phyloP scores from a whole-genome alignment of 2,329 filamentous ascomycete species.

The Colletotrichum costaricense region DNA sequence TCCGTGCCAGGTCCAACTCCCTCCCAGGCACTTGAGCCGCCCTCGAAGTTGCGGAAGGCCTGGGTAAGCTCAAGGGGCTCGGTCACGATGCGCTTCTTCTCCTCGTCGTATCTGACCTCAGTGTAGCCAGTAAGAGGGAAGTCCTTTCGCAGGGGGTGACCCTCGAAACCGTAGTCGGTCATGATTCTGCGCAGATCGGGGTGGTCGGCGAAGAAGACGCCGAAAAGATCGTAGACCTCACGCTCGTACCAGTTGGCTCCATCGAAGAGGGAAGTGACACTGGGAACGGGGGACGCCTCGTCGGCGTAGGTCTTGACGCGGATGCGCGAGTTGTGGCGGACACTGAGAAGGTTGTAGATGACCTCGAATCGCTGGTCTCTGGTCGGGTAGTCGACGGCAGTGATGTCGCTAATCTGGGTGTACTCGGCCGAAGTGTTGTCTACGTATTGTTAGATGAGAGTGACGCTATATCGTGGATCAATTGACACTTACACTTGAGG shows the following conservation, averaged over 20 bases:
- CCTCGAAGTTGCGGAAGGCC: conserved; percentile 98
- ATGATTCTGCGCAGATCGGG: conserved; percentile 97
- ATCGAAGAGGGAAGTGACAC: conserved; percentile 86
- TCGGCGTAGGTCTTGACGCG: conserved; percentile 99
- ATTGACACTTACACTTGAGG: conserved; percentile 74
- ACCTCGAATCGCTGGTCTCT: conserved; percentile 96
- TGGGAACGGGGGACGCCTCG: conserved; percentile 92
- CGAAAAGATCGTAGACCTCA: conserved; percentile 97
- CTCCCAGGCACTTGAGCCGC: conserved; percentile 79
- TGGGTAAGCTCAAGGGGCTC: conserved; percentile 98
- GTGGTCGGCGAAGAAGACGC: conserved; percentile 95
- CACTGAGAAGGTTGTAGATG: conserved; percentile 96
- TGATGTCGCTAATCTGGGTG: conserved; percentile 93
- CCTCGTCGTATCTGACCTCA: conserved; percentile 97
- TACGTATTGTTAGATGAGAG: conserved; percentile 42
- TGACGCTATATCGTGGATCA: not conserved
- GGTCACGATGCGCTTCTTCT: conserved; percentile 99
- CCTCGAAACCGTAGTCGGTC: conserved; percentile 99
- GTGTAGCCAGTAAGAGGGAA: conserved; percentile 99
- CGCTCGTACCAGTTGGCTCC: conserved; percentile 99
- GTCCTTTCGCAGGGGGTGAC: conserved; percentile 96
- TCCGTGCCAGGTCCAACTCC: conserved; percentile 76
- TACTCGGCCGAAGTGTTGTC: conserved; percentile 98
- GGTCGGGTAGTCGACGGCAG: conserved; percentile 94
- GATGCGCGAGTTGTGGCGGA: conserved; percentile 96